Evolutionary conservation across 176 grass and related monocot species (phyloP).

Genomic region (Paspalum vaginatum): DNA sequence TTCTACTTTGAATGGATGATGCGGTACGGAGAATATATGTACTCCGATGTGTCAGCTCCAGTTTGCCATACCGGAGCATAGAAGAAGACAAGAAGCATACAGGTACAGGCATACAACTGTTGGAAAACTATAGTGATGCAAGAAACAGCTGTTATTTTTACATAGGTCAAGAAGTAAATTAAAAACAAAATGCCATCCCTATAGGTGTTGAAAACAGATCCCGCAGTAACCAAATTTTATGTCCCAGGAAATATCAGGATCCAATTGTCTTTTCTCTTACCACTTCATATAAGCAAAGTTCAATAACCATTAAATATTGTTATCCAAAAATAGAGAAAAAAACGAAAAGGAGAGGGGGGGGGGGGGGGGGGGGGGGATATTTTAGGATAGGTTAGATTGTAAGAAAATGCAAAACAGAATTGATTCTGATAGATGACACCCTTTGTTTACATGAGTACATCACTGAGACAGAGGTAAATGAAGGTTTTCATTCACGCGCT

Average conservation of each 20-base stretch:
- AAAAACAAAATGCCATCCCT: background rate
- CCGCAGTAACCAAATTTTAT: background rate
- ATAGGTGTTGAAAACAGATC: conserved; percentile 11
- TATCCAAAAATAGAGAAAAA: background rate
- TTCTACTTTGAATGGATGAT: background rate
- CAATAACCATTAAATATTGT: conserved; percentile 4
- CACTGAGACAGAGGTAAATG: conserved; percentile 12
- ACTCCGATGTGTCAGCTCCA: conserved; percentile 8
- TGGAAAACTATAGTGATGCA: conserved; percentile 15
- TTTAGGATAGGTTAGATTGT: conserved; percentile 4
- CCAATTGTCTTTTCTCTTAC: background rate
- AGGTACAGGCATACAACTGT: background rate
- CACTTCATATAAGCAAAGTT: background rate
- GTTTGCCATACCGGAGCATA: background rate
- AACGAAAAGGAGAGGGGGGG: background rate
- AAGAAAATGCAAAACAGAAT: background rate
- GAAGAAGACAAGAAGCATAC: background rate
- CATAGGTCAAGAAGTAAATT: background rate
- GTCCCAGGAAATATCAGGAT: conserved; percentile 2
- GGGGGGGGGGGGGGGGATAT: no score
- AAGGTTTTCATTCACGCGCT: conserved; percentile 13
- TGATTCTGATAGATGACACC: background rate
- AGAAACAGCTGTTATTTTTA: conserved; percentile 11
- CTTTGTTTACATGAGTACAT: conserved; percentile 2
- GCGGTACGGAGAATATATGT: background rate